Percentiles rank a stretch among this genome's conserved stretches.
Conservation (phyloP, 2,329 filamentous ascomycete species). For the Cordyceps cicadae region DNA sequence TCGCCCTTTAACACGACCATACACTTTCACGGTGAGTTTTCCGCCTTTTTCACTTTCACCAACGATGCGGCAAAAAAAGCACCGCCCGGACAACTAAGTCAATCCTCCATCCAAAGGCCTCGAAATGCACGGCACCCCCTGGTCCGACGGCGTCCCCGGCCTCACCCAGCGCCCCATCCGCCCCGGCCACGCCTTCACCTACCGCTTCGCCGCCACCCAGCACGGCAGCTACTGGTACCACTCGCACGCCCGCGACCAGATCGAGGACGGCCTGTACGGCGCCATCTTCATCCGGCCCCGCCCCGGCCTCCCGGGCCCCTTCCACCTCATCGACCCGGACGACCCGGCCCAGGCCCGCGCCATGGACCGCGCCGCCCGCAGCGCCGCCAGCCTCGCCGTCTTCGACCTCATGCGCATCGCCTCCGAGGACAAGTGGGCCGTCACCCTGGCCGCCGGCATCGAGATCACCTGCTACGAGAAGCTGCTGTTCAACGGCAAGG, state of each 20-base stretch:
- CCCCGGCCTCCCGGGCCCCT: conserved; percentile 31
- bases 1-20: conserved; percentile 39
- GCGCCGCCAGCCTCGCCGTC: conserved; percentile 40
- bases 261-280: conserved; percentile 53
- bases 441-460: conserved; percentile 35
- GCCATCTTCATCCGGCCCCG: conserved; percentile 42
- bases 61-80: no score
- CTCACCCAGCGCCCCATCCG: conserved; percentile 45
- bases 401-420: conserved; percentile 49
- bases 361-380: conserved; percentile 41
- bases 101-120: no score
- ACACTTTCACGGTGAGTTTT: conserved; percentile 45
- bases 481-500: conserved; percentile 55
- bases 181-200: conserved; percentile 39
- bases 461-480: conserved; percentile 52
- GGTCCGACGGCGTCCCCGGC: conserved; percentile 53
- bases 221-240: conserved; percentile 57
- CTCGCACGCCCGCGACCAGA: conserved; percentile 45
- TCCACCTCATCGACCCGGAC: conserved; percentile 33
- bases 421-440: conserved; percentile 37
- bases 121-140: conserved; percentile 44
- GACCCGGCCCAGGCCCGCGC: conserved; percentile 27
- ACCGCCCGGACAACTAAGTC: no score
- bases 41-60: no score
- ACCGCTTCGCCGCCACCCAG: conserved; percentile 47